A percentile compares a stretch with the other conserved stretches of the same genome.
Conservation (phyloP, 257 asterid genomes). For the Ballota nigra region DNA sequence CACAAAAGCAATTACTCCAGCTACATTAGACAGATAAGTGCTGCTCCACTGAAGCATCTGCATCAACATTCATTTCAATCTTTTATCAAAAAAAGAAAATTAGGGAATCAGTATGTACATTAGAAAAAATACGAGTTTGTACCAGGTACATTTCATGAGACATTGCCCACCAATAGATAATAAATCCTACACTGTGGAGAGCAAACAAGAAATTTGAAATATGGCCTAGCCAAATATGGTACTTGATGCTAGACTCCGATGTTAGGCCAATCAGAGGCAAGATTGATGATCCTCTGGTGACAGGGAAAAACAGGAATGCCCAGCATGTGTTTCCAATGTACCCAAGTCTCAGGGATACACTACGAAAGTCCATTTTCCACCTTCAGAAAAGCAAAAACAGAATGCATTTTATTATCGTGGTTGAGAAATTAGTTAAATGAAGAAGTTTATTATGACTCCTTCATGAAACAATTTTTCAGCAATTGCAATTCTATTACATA, state of each 20-base stretch:
- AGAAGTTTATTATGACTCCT: neutral
- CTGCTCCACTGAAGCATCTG: constrained; percentile 66
- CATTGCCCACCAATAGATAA: constrained; percentile 58
- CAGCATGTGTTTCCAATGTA: constrained; percentile 54
- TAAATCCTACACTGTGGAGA: constrained; percentile 48
- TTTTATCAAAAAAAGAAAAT: no score
- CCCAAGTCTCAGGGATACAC: constrained; percentile 50
- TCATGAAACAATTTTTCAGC: no score
- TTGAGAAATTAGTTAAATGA: neutral
- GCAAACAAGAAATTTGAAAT: constrained; percentile 46
- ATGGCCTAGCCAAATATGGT: constrained; percentile 77
- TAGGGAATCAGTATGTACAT: neutral
- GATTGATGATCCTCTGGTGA: constrained; percentile 61
- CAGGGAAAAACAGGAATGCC: constrained; percentile 63
- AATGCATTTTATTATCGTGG: neutral
- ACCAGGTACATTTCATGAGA: constrained; percentile 47
- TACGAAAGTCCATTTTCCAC: constrained; percentile 50
- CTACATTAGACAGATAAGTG: constrained; percentile 47
- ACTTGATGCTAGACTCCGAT: constrained; percentile 67
- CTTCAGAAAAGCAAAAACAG: constrained; percentile 26
- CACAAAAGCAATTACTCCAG: constrained; percentile 58
- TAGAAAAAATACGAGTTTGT: neutral
- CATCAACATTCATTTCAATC: constrained; percentile 1
- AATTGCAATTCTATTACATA: constrained; percentile 13
- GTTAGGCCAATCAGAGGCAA: constrained; percentile 61